Evolutionary conservation across 805 yeast species (phyloP).

Genomic region (Yamadazyma olivae): DNA sequence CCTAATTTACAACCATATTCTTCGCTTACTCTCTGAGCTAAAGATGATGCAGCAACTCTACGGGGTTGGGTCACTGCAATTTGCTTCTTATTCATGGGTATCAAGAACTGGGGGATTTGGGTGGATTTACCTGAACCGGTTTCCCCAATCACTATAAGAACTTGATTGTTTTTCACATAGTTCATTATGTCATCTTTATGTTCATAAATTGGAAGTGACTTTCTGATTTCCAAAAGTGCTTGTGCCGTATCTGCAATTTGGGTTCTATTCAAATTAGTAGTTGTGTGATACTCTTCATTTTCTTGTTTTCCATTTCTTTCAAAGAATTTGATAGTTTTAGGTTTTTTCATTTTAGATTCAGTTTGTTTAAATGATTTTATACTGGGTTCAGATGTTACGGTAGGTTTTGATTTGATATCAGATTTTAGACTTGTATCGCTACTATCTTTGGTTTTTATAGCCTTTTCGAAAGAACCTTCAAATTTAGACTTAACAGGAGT

Average conservation of each 20-base stretch:
- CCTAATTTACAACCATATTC: conserved; percentile 81
- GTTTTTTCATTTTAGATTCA: background rate
- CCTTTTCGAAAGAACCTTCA: background rate
- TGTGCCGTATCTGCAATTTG: conserved; percentile 39
- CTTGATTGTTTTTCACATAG: conserved; percentile 54
- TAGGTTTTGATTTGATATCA: background rate
- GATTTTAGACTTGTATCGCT: background rate
- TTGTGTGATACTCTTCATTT: conserved; percentile 12
- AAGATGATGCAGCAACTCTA: conserved; percentile 93
- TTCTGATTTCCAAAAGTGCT: conserved; percentile 38
- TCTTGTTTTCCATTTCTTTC: conserved; percentile 33
- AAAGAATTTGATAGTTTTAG: conserved; percentile 4
- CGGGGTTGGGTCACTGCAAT: conserved; percentile 97
- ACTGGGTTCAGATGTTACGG: background rate
- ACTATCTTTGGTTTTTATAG: background rate
- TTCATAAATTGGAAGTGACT: conserved; percentile 70
- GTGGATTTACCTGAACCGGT: conserved; percentile 99
- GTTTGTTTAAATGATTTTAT: background rate
- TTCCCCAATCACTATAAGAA: conserved; percentile 86
- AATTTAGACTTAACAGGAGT: background rate
- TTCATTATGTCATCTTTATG: conserved; percentile 62
- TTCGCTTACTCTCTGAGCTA: conserved; percentile 89
- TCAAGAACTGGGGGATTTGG: conserved; percentile 90
- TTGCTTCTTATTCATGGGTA: conserved; percentile 48
- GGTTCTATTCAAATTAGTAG: conserved; percentile 5